Base-by-base conservation (phyloP, 495 filamentous ascomycete species). In the Cladorrhinum samala region DNA sequence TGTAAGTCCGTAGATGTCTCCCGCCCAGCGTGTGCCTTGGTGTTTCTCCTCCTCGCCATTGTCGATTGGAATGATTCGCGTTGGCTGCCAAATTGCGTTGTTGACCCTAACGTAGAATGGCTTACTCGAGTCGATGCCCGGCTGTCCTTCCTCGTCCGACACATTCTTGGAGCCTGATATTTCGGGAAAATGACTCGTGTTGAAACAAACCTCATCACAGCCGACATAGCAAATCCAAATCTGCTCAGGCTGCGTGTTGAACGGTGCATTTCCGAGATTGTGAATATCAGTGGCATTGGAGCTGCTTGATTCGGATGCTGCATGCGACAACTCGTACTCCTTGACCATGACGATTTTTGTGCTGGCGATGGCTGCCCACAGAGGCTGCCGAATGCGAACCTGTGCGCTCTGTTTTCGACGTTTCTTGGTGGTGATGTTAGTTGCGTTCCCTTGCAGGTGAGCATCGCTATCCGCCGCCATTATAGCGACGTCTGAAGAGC, bases 301-400 rank as follows among this genome's bases (percentile, higher is more conserved):
- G 66, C 87, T 79, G 48, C 77, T 73, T 54, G 87, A 84, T 75
- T 95, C 75, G 27, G 83, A 83, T 42, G 87, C 76, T 33, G 85
- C 82, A 66, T 89, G 85, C 50, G 86, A 88, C 69, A 91, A 82
- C 64, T 95, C 90, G 65, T 90, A 91, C 73, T 95, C 91, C 63
- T 93, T 91, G 63, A 91, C 83, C 62, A 95, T 85, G 41, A 91
- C 91, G 59, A 95, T 90, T 70, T 95, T 96, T 50, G 88, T 94
- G 67, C 88, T 93, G 23, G 91, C 91, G 54, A 95, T 81, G 9
- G 91, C 91, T 49, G 91, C 89, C 91, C 91, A 96, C 49, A 96
- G 82, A 40, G 91, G 91, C 72, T 96, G 91, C 51, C 87, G 82
- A 61, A 87, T 91, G 65, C 91, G 77, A 48, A 95, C 89, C 67